phyloP scores from a whole-genome alignment of 1,139 yeast genomes.

The Suhomyces bribrorum region DNA sequence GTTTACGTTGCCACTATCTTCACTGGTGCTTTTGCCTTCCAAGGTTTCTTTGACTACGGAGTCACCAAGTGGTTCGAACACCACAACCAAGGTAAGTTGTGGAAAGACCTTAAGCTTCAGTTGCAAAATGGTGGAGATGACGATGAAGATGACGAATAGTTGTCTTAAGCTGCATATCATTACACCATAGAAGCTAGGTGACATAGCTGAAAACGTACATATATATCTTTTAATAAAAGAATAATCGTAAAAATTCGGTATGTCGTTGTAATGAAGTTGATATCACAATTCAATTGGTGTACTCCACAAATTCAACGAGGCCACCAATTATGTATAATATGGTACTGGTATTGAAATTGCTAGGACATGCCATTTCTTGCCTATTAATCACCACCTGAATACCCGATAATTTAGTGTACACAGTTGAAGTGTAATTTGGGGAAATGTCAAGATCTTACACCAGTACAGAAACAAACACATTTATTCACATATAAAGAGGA shows the following conservation, averaged over 20 bases:
- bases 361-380: too few relatives aligned
- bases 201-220: neutral
- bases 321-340: too few relatives aligned
- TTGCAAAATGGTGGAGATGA: conserved; percentile 61
- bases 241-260: conserved; percentile 11
- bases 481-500: too few relatives aligned
- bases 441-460: too few relatives aligned
- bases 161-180: neutral
- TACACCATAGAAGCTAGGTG: neutral
- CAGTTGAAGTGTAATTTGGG: too few relatives aligned
- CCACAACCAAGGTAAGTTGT: conserved; percentile 93
- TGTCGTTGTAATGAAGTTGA: too few relatives aligned
- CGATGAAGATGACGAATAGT: conserved; percentile 54
- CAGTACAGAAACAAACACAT: too few relatives aligned
- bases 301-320: too few relatives aligned
- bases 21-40: conserved; percentile 87
- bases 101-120: conserved; percentile 87
- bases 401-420: too few relatives aligned
- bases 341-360: too few relatives aligned
- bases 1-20: conserved; percentile 84
- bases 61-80: conserved; percentile 81
- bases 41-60: conserved; percentile 76
- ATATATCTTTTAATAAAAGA: neutral
- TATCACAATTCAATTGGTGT: too few relatives aligned
- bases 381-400: too few relatives aligned